Percentiles rank a stretch among this genome's conserved stretches.
phyloP scores from a whole-genome alignment of 345 rosid species.

The Eucalyptus sp. region DNA sequence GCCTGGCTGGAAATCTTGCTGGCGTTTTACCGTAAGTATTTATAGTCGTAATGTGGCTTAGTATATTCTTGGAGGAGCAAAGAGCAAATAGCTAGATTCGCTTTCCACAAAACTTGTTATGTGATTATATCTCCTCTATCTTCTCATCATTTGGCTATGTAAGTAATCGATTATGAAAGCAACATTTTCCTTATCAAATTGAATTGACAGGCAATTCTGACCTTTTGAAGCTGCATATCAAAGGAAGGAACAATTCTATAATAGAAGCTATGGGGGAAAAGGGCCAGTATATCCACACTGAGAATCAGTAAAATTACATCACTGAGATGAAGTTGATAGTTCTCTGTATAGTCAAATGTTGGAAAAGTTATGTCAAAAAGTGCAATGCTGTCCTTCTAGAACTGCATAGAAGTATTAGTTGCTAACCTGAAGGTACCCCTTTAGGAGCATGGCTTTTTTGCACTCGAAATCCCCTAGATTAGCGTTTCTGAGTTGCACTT shows the following conservation, averaged over 20 bases:
- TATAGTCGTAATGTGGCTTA: neutral
- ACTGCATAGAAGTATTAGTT: neutral
- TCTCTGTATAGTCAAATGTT: neutral
- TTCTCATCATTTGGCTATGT: too few species aligned
- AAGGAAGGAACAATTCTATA: neutral
- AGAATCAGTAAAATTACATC: neutral
- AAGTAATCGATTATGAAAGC: too few species aligned
- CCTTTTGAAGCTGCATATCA: neutral
- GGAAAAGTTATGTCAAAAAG: neutral
- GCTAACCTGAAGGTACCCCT: neutral
- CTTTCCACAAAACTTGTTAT: neutral
- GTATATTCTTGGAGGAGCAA: neutral
- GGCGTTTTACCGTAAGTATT: slow-evolving; percentile 72
- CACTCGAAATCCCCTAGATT: neutral
- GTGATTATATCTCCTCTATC: too few species aligned
- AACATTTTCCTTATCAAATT: too few species aligned
- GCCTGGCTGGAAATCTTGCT: slow-evolving; percentile 73
- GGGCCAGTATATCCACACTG: neutral
- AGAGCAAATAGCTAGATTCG: neutral
- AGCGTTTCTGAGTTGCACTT: neutral
- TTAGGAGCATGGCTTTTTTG: neutral
- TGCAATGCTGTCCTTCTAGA: neutral
- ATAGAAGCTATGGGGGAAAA: neutral
- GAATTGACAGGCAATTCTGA: neutral
- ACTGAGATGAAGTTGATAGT: neutral